These are phyloP conservation scores for Coemansia sp. DNA, from an alignment of 192 early-diverging fungal species.

Conservation along the genomic window DNA sequence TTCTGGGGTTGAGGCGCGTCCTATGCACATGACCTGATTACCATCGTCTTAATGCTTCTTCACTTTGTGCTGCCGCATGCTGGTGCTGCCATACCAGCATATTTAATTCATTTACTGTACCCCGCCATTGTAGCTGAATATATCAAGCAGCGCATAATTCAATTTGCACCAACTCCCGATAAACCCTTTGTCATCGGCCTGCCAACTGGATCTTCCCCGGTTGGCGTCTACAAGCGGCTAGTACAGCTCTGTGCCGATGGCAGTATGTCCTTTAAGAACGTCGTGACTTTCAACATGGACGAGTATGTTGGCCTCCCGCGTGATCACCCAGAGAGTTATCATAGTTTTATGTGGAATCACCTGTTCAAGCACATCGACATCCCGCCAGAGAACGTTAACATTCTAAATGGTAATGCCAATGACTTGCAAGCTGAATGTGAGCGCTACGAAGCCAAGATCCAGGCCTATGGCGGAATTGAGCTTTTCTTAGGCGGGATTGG, in stretches of 20 bases:
- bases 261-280: slow-evolving; percentile 72
- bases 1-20: neutral
- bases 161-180: slow-evolving; percentile 70
- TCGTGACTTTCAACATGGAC: slow-evolving; percentile 92
- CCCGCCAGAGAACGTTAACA: slow-evolving; percentile 76
- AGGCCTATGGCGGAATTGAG: slow-evolving; percentile 78
- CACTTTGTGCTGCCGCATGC: neutral
- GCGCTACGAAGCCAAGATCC: slow-evolving; percentile 77
- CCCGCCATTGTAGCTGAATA: slow-evolving; percentile 64
- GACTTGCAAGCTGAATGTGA: slow-evolving; percentile 80
- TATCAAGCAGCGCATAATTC: slow-evolving; percentile 73
- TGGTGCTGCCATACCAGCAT: neutral
- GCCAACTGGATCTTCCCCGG: slow-evolving; percentile 83
- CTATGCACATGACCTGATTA: slow-evolving; percentile 13
- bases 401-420: slow-evolving; percentile 80
- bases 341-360: slow-evolving; percentile 90
- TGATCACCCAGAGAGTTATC: slow-evolving; percentile 86
- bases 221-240: slow-evolving; percentile 76
- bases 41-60: neutral
- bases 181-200: slow-evolving; percentile 84
- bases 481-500: slow-evolving; percentile 88
- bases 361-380: slow-evolving; percentile 88
- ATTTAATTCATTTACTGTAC: neutral
- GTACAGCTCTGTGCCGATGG: slow-evolving; percentile 69
- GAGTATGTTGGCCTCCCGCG: slow-evolving; percentile 81